These are phyloP conservation scores for Macrocybe gigantea DNA, from an alignment of 768 basidiomycete species.

Conservation along the genomic window DNA sequence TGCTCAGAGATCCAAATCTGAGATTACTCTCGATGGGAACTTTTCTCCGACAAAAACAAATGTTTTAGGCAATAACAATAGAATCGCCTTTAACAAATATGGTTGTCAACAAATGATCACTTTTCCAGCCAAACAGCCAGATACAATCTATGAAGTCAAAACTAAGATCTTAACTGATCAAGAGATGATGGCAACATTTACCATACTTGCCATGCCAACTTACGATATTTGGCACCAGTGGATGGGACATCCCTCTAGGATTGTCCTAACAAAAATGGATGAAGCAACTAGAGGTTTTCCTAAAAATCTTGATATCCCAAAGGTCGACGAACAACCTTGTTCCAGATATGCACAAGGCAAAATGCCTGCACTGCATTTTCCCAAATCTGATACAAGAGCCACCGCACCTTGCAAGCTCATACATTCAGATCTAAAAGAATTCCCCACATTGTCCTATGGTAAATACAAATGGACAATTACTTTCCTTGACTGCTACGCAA, in stretches of 20 bases:
- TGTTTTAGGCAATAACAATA: neutral
- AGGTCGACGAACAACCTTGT: slow-evolving; percentile 4
- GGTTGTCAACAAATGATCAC: neutral
- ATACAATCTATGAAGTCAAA: neutral
- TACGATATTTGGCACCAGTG: too few species aligned
- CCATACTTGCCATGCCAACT: too few species aligned
- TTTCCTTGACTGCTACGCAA: slow-evolving; percentile 14
- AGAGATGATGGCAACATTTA: too few species aligned
- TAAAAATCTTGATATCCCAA: neutral
- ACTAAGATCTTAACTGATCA: too few species aligned
- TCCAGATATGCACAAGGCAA: slow-evolving; percentile 12
- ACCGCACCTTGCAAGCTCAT: slow-evolving; percentile 10
- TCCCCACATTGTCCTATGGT: slow-evolving; percentile 12
- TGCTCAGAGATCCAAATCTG: too few species aligned
- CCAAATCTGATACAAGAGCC: slow-evolving; percentile 6
- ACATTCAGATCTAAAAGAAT: slow-evolving; percentile 15
- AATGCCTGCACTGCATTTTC: slow-evolving; percentile 10
- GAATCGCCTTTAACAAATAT: neutral
- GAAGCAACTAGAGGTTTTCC: neutral
- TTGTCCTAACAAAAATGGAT: neutral
- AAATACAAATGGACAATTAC: slow-evolving; percentile 10
- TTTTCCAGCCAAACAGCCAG: neutral
- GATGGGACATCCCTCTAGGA: slow-evolving; percentile 1
- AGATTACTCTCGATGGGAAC: too few species aligned
- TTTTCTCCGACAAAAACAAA: neutral